Evolutionary conservation across 116 monocot genomes (phyloP).

Genomic region (Posidonia oceanica): DNA sequence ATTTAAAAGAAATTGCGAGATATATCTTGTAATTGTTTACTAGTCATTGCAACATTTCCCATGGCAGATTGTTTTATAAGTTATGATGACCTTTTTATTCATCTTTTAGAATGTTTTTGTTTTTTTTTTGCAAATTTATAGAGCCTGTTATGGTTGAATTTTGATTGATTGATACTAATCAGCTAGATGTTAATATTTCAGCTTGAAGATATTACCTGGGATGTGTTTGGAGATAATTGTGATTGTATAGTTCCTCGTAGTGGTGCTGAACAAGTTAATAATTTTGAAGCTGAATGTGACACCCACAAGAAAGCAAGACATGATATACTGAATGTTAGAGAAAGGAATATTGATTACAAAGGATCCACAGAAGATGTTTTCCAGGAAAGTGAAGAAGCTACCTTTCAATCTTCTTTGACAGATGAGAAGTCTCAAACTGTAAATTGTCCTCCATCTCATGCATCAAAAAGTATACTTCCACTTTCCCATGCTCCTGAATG

Average conservation of each 20-base stretch:
- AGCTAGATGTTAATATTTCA: slow-evolving; percentile 2
- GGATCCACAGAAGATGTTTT: slow-evolving; percentile 3
- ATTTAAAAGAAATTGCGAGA: no score
- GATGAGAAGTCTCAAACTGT: background rate
- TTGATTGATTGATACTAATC: no score
- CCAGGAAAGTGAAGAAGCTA: slow-evolving; percentile 1
- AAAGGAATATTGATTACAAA: slow-evolving; percentile 4
- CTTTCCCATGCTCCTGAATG: slow-evolving; percentile 9
- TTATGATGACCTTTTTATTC: no score
- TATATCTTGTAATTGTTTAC: no score
- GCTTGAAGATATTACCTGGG: slow-evolving; percentile 34
- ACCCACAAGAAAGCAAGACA: slow-evolving; percentile 11
- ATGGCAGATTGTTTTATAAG: no score
- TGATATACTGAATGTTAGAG: slow-evolving; percentile 12
- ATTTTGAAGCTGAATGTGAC: slow-evolving; percentile 11
- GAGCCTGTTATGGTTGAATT: no score
- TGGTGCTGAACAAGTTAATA: slow-evolving; percentile 5
- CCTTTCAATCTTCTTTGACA: slow-evolving; percentile 2
- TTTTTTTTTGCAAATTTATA: no score
- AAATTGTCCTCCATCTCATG: background rate
- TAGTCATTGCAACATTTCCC: no score
- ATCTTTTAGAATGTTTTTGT: no score
- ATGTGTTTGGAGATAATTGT: slow-evolving; percentile 19
- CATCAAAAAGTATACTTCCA: slow-evolving; percentile 6
- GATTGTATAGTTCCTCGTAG: slow-evolving; percentile 25